Percentiles rank a stretch among this genome's conserved stretches.
phyloP scores from a whole-genome alignment of 306 rosid genomes.

The Glycine soja region DNA sequence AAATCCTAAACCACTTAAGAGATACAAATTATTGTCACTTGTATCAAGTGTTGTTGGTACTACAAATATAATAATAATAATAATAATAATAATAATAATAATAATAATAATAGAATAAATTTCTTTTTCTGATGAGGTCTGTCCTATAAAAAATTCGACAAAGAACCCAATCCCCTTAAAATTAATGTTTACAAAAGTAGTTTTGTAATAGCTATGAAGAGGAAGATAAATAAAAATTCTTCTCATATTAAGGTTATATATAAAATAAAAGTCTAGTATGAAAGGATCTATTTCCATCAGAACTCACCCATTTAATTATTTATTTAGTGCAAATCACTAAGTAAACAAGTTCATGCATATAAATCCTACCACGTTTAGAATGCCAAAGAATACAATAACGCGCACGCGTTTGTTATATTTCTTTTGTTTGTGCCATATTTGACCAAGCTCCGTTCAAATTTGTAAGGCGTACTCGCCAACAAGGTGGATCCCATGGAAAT shows the following conservation, averaged over 20 bases:
- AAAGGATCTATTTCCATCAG: not conserved
- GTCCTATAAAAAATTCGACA: not conserved
- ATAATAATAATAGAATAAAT: no score
- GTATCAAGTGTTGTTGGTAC: no score
- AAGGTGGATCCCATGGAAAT: conserved; percentile 3
- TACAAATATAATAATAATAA: no score
- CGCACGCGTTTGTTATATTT: not conserved
- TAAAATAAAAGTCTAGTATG: not conserved
- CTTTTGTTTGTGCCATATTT: not conserved
- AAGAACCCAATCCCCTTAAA: not conserved
- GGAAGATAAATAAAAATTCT: not conserved
- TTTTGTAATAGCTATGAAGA: not conserved
- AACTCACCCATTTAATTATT: not conserved
- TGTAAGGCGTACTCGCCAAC: not conserved
- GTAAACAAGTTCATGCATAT: not conserved
- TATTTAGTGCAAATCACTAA: not conserved
- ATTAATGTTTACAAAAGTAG: no score
- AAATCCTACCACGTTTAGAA: not conserved
- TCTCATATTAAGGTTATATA: not conserved
- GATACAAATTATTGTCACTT: no score
- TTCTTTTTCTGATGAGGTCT: not conserved
- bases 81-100: no score
- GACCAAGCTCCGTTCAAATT: conserved; percentile 1
- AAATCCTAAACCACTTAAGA: no score
- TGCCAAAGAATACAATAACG: not conserved